Evolutionary conservation across 139 green algal species (phyloP).

Genomic region (Chlamydomonas incerta): DNA sequence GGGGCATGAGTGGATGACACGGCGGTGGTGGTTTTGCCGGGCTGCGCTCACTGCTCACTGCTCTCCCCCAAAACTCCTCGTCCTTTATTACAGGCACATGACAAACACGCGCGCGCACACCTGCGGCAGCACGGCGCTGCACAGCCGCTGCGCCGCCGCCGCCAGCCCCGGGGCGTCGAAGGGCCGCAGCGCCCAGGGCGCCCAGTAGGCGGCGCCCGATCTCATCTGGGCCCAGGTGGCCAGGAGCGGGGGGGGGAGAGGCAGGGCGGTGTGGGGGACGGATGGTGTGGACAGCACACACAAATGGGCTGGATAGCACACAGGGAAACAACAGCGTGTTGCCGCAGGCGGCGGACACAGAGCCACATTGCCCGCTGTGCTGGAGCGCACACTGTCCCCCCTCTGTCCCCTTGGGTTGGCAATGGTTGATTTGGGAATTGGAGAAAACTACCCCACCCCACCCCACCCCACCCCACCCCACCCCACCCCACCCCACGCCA

Average conservation of each 20-base stretch:
- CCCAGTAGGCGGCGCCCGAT: slow-evolving; percentile 15
- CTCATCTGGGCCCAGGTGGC: background rate
- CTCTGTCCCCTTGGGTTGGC: too few relatives aligned
- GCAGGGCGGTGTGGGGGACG: too few relatives aligned
- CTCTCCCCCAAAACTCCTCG: background rate
- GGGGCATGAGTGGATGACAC: background rate
- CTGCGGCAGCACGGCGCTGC: slow-evolving; percentile 25
- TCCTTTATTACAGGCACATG: background rate
- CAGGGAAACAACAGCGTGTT: too few relatives aligned
- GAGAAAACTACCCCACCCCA: too few relatives aligned
- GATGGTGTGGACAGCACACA: too few relatives aligned
- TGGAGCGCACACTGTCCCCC: too few relatives aligned
- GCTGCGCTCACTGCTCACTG: background rate
- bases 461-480: too few relatives aligned
- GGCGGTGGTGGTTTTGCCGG: background rate
- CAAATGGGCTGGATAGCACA: too few relatives aligned
- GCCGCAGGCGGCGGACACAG: too few relatives aligned
- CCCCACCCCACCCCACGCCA: too few relatives aligned
- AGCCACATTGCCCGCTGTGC: too few relatives aligned
- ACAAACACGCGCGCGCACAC: background rate
- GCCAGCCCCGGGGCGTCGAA: background rate
- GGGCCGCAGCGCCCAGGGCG: slow-evolving; percentile 2
- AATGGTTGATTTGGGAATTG: too few relatives aligned
- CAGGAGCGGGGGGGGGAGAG: background rate
- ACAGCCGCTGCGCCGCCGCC: background rate